Base-by-base conservation (phyloP, 805 yeast genomes). In the Saccharomyces mikatae region DNA sequence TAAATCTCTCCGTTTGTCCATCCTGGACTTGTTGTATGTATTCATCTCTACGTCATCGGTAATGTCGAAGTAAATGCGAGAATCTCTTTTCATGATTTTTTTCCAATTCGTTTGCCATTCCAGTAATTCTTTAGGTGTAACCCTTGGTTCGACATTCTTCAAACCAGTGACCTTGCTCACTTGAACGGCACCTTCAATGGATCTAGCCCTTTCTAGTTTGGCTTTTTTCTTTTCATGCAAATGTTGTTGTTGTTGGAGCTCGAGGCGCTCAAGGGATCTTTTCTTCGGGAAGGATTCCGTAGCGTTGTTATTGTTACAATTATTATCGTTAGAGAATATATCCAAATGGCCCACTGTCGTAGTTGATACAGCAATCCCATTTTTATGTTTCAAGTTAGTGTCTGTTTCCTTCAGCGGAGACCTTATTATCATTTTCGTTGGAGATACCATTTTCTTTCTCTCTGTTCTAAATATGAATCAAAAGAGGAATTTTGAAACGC, bases 31-130 rank as follows among this genome's bases (percentile, higher is more conserved):
- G 4, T 54, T 48, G 46, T 59, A 52, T 44, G 57, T 57, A 44
- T 57, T 56, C 14, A 54, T 50, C 51, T 62, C 64, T 29, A 54
- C 54, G 46, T 60, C 67, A 50, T 77, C 80, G 9, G 74, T 66
- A 17, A 69, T 71, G 67, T 85, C 90, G 57, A 85, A 82, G 66
- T 83, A 85, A 24, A 84, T 80, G 22, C 77, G 76, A 10, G 86
- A 76, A 52, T 75, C 79, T 21, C 70, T 61, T 52, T 74, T 72
- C 82, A 85, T 80, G 56, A 83, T 81, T 54, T 74, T 74, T 48
- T 76, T 74, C 90, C 90, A 85, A 49, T 80, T 77, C 27, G 72
- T 74, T 60, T 83, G 87, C 91, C 91, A 85, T 56, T 73, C 74
- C 51, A 71, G 63, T 49, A 80, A 62, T 58, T 80, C 83, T 49